Conservation (phyloP, 2,329 filamentous ascomycete species). For the Fusarium keratoplasticum region DNA sequence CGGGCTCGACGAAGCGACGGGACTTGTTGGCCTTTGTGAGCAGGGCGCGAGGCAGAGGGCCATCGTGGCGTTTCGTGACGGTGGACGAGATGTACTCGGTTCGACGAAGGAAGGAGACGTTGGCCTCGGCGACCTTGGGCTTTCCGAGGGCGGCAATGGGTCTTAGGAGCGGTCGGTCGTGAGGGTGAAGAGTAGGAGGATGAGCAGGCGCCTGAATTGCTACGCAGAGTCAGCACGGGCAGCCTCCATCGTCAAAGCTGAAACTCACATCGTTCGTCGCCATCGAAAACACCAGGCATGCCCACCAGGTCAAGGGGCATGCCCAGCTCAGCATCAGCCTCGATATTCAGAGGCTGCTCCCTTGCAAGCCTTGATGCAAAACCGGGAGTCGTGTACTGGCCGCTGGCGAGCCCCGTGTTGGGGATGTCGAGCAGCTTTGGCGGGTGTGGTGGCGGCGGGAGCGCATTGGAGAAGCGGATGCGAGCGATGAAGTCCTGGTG, state of each 20-base stretch:
- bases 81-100: conserved; percentile 91
- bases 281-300: conserved; percentile 93
- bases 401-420: conserved; percentile 86
- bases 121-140: conserved; percentile 78
- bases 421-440: conserved; percentile 98
- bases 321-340: conserved; percentile 95
- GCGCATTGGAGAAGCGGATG: conserved; percentile 93
- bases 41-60: conserved; percentile 56
- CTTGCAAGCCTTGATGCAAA: conserved; percentile 91
- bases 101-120: conserved; percentile 92
- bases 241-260: not conserved
- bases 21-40: conserved; percentile 49
- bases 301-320: conserved; percentile 97
- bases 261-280: conserved; percentile 86
- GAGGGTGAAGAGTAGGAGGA: conserved; percentile 79
- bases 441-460: conserved; percentile 92
- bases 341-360: conserved; percentile 94
- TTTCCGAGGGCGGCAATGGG: conserved; percentile 88
- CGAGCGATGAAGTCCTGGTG: conserved; percentile 98
- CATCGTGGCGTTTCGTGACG: conserved; percentile 61
- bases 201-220: conserved; percentile 85
- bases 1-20: conserved; percentile 65
- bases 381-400: conserved; percentile 88
- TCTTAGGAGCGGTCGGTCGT: conserved; percentile 85
- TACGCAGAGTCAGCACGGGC: conserved; percentile 50